Conservation (phyloP, 2,329 filamentous ascomycete genomes). For the Didymella segeticola region DNA sequence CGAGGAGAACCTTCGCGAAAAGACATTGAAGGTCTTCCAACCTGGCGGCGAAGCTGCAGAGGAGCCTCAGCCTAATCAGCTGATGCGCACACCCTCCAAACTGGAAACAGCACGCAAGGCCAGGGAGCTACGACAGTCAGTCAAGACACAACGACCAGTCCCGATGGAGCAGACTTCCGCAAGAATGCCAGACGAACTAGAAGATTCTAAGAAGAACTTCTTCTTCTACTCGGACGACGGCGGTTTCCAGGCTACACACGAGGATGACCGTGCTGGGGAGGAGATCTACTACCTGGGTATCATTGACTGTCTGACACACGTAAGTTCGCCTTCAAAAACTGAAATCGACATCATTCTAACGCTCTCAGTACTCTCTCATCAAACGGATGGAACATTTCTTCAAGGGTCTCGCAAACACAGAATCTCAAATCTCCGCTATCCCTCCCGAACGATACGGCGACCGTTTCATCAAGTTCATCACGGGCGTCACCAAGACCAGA, state of each 20-base stretch:
- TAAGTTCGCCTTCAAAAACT: slow-evolving; percentile 59
- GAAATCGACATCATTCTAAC: slow-evolving; percentile 28
- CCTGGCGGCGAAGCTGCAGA: slow-evolving; percentile 72
- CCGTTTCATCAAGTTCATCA: slow-evolving; percentile 91
- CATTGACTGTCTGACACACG: slow-evolving; percentile 96
- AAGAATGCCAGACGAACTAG: slow-evolving; percentile 89
- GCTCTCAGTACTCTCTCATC: slow-evolving; percentile 81
- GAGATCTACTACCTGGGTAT: slow-evolving; percentile 98
- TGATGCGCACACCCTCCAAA: slow-evolving; percentile 91
- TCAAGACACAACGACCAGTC: slow-evolving; percentile 91
- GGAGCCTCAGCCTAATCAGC: slow-evolving; percentile 64
- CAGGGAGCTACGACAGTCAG: slow-evolving; percentile 86
- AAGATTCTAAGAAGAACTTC: slow-evolving; percentile 69
- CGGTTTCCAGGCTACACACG: slow-evolving; percentile 89
- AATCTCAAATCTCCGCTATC: slow-evolving; percentile 88
- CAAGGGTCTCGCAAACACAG: slow-evolving; percentile 87
- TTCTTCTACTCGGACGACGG: slow-evolving; percentile 95
- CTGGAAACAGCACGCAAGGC: slow-evolving; percentile 91
- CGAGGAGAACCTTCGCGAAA: slow-evolving; percentile 88
- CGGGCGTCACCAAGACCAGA: slow-evolving; percentile 84
- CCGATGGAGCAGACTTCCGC: slow-evolving; percentile 83
- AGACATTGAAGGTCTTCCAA: slow-evolving; percentile 92
- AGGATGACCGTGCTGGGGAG: slow-evolving; percentile 82
- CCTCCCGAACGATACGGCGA: slow-evolving; percentile 91
- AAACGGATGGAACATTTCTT: slow-evolving; percentile 97